These are phyloP conservation scores for Jackrogersella minutella DNA, from an alignment of 495 filamentous ascomycete genomes.

Conservation along the genomic window DNA sequence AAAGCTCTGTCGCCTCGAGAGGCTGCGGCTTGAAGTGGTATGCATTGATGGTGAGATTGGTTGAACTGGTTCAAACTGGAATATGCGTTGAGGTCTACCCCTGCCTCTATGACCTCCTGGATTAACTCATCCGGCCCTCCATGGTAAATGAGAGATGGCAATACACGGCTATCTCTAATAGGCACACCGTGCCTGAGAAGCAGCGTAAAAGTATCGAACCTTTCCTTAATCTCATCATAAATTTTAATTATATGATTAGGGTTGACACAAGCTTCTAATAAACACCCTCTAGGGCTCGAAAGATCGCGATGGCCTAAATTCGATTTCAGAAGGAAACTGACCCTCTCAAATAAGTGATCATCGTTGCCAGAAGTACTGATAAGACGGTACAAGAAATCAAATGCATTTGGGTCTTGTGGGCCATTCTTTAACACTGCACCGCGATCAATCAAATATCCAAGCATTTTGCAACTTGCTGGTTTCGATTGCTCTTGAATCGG, in stretches of 20 bases:
- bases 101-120: background rate
- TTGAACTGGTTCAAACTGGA: no score
- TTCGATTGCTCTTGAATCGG: no score
- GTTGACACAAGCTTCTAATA: conserved; percentile 7
- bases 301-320: background rate
- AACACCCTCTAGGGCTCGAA: background rate
- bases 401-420: conserved; percentile 8
- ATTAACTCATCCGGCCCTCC: conserved; percentile 9
- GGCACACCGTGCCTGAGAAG: conserved; percentile 1
- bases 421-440: conserved; percentile 22
- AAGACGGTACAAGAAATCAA: conserved; percentile 12
- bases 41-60: no score
- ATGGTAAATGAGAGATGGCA: conserved; percentile 2
- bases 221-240: background rate
- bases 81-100: conserved; percentile 19
- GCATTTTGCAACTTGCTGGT: conserved; percentile 21
- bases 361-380: background rate
- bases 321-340: background rate
- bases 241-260: background rate
- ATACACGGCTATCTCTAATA: background rate
- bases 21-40: conserved; percentile 26
- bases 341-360: background rate
- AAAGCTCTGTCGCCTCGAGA: conserved; percentile 3
- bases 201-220: background rate
- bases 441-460: conserved; percentile 13